A percentile compares a stretch with the other conserved stretches of the same genome.
These are phyloP conservation scores for Trypanosoma congolense DNA, from an alignment of 208 protist genomes.

Conservation along the genomic window DNA sequence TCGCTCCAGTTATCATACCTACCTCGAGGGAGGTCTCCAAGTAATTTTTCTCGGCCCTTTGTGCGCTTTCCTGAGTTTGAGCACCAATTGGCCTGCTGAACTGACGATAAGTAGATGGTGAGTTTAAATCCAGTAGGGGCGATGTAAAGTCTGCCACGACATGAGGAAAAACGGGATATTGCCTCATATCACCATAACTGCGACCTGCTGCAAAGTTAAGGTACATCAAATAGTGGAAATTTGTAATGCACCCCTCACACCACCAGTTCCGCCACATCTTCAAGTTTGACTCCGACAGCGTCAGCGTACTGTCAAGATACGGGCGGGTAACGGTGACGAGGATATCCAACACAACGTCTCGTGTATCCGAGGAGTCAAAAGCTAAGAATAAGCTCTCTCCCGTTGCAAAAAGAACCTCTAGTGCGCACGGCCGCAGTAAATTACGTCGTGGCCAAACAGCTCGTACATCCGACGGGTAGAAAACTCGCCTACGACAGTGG, in stretches of 20 bases:
- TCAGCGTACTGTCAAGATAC: slow-evolving; percentile 20
- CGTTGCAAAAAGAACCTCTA: slow-evolving; percentile 35
- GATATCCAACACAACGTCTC: slow-evolving; percentile 11
- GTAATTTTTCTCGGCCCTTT: slow-evolving; percentile 46
- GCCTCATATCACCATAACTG: slow-evolving; percentile 72
- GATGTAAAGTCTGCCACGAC: slow-evolving; percentile 78
- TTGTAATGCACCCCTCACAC: slow-evolving; percentile 70
- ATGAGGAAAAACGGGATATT: slow-evolving; percentile 89
- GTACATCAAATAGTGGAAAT: slow-evolving; percentile 86
- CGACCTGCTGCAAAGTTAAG: slow-evolving; percentile 76
- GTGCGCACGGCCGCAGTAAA: slow-evolving; percentile 29
- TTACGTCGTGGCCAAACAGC: slow-evolving; percentile 35
- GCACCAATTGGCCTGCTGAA: slow-evolving; percentile 89
- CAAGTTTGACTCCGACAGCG: slow-evolving; percentile 21
- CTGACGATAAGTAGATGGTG: slow-evolving; percentile 53
- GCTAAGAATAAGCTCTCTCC: slow-evolving; percentile 33
- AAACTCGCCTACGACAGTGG: slow-evolving; percentile 12
- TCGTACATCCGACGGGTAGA: slow-evolving; percentile 21
- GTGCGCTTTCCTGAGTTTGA: slow-evolving; percentile 34
- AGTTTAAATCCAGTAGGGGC: slow-evolving; percentile 43
- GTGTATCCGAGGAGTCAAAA: slow-evolving; percentile 25
- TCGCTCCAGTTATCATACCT: background rate
- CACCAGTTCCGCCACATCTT: slow-evolving; percentile 52
- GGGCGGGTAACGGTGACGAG: slow-evolving; percentile 12
- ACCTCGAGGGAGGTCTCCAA: slow-evolving; percentile 27